Evolutionary conservation across 768 basidiomycete species (phyloP).

Genomic region (Phlebiopsis flavidoalba): DNA sequence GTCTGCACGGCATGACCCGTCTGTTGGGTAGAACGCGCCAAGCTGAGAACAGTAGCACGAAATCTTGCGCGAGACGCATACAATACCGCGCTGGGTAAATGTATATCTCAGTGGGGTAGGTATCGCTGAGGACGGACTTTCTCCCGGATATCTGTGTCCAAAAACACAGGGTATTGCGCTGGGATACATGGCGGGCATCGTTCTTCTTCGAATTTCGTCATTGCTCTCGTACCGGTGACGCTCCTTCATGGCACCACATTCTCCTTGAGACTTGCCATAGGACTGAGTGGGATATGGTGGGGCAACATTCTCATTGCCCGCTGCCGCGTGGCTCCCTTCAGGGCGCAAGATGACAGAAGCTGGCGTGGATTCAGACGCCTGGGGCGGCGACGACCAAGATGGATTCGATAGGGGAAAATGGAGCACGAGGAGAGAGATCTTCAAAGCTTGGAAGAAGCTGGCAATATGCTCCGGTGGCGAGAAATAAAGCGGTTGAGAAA

Average conservation of each 20-base stretch:
- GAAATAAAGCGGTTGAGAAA: constrained; percentile 73
- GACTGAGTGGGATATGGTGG: constrained; percentile 88
- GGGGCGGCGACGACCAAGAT: constrained; percentile 8
- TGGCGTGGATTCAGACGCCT: not conserved
- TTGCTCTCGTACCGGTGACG: constrained; percentile 72
- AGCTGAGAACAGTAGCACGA: not conserved
- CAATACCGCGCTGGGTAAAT: too few relatives aligned
- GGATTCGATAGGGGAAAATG: constrained; percentile 26
- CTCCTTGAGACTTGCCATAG: constrained; percentile 77
- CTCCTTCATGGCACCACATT: constrained; percentile 69
- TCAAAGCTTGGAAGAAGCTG: constrained; percentile 70
- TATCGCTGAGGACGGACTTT: too few relatives aligned
- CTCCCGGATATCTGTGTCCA: constrained; percentile 87
- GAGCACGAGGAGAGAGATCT: constrained; percentile 48
- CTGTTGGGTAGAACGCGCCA: not conserved
- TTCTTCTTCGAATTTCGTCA: constrained; percentile 49
- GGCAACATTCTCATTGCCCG: constrained; percentile 73
- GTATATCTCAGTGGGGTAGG: too few relatives aligned
- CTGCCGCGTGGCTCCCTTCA: constrained; percentile 65
- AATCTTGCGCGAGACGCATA: constrained; percentile 29
- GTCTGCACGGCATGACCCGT: not conserved
- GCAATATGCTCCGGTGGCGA: constrained; percentile 64
- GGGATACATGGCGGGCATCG: constrained; percentile 81
- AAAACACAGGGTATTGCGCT: constrained; percentile 78
- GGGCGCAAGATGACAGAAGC: constrained; percentile 22